Evolutionary conservation across 306 rosid genomes (phyloP), one percentile per base, ranked within the genome.

Genomic region (Rubus idaeus): DNA sequence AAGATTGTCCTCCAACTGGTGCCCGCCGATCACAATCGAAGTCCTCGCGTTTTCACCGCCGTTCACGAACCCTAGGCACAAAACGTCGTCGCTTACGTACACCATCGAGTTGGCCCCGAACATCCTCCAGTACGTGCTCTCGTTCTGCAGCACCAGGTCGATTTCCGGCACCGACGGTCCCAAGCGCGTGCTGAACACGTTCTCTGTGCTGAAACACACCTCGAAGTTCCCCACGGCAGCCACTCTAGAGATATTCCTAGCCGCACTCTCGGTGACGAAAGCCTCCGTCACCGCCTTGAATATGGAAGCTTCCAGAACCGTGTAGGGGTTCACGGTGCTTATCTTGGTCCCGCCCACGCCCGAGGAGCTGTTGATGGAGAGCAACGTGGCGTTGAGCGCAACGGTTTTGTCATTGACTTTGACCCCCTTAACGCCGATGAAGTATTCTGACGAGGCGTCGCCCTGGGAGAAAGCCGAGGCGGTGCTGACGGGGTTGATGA

Each of bases 261-360:
- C 73, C 8, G 86, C 84, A 0, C 88, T 40, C 0, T 63, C 95
- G 0, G 30, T 79, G 4, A 87, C 39, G 4, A 83, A 91, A 12
- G 83, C 86, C 16, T 75, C 53, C 0, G 88, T 86, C 41, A 93
- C 64, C 0, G 96, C 91, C 56, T 81, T 84, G 85, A 60, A 88
- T 6, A 93, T 88, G 0, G 93, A 88, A 5, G 55, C 79, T 61
- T 91, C 89, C 21, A 93, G 68, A 16, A 86, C 87, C 0, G 92
- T 86, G 92, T 91, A 89, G 9, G 92, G 89, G 26, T 87, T 62
- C 40, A 90, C 90, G 0, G 93, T 85, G 77, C 98, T 93, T 11
- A 93, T 84, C 82, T 89, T 91, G 1, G 97, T 87, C 41, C 98
- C 98, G 0, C 97, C 97, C 13, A 70, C 6, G 8, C 97, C 98